Base-by-base conservation (phyloP, 148 eudicot species). In the Silene uniflora region DNA sequence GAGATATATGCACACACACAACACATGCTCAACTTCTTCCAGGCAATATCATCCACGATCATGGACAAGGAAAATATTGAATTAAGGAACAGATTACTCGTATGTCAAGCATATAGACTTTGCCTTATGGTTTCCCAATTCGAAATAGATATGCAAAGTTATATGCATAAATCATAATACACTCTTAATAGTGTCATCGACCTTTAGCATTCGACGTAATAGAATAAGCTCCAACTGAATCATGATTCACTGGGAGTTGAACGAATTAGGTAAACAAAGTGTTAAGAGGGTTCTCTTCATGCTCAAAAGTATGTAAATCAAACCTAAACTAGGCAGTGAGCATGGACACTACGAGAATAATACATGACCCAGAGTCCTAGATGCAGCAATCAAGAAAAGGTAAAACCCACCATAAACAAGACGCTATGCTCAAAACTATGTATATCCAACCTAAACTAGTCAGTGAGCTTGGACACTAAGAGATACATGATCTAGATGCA, bases 271-370 rank as follows among this genome's bases (percentile, higher is more conserved):
- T 52, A 52, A 39, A 0, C 56, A 18, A 52, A 12, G 55, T 16
- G 5, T 52, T 61, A 21, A 61, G 24, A 10, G 65, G 12, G 52
- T 70, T 32, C 60, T 18, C 35, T 47, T 23, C 39, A 49, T 23
- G 11, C 35, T 6, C 32, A 7, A 22, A 13, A 52, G 14, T 52
- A 52, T 12, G 56, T 16, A 52, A 52, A 52, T 52, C 56, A 52
- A 52, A 52, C 18, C 69, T 49, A 19, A 17, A 46, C 69, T 62
- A 74, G 27, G 59, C 44, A 72, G 62, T 44, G 60, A 62, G n/a
- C 46, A 62, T 63, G 73, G 42, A 2, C 23, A 60, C 52, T 22
- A 63, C 54, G 10, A 67, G 18, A 29, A 29, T 29, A 29, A 25
- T 3, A 23, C 72, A 78, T 22, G 7, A 11, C 21, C 60, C 46